Evolutionary conservation across 768 basidiomycete species (phyloP), one percentile per base, ranked within the genome.

Genomic region (Xerocomus spinulosus): DNA sequence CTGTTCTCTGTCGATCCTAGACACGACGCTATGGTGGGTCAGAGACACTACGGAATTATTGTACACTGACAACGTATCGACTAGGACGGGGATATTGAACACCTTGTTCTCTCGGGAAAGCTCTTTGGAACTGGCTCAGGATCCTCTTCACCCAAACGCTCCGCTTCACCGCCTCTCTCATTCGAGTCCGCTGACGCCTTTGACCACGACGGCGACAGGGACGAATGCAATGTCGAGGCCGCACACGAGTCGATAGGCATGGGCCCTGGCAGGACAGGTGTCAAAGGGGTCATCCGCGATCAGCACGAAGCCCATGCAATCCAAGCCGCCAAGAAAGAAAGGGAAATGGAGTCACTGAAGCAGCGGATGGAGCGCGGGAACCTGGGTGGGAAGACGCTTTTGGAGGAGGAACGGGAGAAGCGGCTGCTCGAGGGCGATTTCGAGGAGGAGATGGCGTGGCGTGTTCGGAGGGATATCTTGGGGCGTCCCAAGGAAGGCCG

Each of bases 241-340:
- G 42, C 54, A 10, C 52, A 70, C 40, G 80, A 84, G 46, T 82
- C 83, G 12, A 88, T 91, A 42, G 87, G 90, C 9, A 86, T 91
- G 85, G 87, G 84, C 4, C 86, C 86, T 9, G 89, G 89, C 4
- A 75, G 90, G 23, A 92, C 90, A 5, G 90, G 90, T 18, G 90
- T 92, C 39, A 92, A 92, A 56, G 89, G 90, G 21, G 90, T 92
- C 49, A 87, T 92, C 48, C 78, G 88, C 23, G 90, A 92, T 67
- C 76, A 80, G 25, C 73, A 82, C 49, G 90, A 92, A 59, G 87
- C 87, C 3, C 74, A 70, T 20, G 66, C 71, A 42, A 60, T 81
- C 18, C 72, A 77, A 42, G 75, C 78, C n/a, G 73, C 76, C 21
- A 78, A 76, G 53, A 71, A 72, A 10, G 72, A 71, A 4, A 68